Conservation (phyloP, 1,284 basidiomycete genomes). For the Cutaneotrichosporon cutaneum region DNA sequence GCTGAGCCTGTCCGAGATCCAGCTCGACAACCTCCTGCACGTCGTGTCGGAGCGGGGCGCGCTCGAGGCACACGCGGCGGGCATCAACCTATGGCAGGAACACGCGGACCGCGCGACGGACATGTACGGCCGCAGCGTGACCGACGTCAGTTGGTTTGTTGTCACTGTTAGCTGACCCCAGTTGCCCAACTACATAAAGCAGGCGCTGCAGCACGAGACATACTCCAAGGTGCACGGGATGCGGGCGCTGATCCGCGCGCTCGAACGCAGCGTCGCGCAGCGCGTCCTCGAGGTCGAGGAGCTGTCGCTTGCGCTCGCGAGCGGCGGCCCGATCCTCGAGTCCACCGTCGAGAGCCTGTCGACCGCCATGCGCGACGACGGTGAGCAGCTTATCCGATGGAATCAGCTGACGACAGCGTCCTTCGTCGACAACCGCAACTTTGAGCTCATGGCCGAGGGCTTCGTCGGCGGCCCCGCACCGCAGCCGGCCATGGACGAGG, state of each 20-base stretch:
- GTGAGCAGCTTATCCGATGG: neutral
- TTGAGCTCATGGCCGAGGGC: constrained; percentile 14
- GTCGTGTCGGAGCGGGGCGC: constrained; percentile 35
- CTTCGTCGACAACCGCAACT: constrained; percentile 24
- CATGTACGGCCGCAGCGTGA: constrained; percentile 34
- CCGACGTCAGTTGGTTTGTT: constrained; percentile 29
- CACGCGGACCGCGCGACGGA: constrained; percentile 26
- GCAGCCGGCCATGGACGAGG: constrained; percentile 10
- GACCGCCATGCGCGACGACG: neutral
- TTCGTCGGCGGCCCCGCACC: neutral
- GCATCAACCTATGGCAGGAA: constrained; percentile 22
- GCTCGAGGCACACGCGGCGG: constrained; percentile 20
- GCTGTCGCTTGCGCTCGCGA: constrained; percentile 21
- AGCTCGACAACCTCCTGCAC: constrained; percentile 42
- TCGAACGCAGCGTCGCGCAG: constrained; percentile 29
- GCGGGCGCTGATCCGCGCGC: constrained; percentile 24
- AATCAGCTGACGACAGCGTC: constrained; percentile 3
- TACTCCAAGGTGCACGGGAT: constrained; percentile 37
- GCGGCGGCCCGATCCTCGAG: constrained; percentile 10
- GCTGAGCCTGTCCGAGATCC: constrained; percentile 38
- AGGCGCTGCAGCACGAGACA: constrained; percentile 39
- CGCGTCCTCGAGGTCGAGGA: constrained; percentile 30
- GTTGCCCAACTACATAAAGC: constrained; percentile 43
- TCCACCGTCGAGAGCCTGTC: constrained; percentile 6
- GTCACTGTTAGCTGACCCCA: constrained; percentile 7